Evolutionary conservation across 148 eudicot genomes (phyloP), one percentile per base, ranked within the genome.

Genomic region (Rhododendron molle): DNA sequence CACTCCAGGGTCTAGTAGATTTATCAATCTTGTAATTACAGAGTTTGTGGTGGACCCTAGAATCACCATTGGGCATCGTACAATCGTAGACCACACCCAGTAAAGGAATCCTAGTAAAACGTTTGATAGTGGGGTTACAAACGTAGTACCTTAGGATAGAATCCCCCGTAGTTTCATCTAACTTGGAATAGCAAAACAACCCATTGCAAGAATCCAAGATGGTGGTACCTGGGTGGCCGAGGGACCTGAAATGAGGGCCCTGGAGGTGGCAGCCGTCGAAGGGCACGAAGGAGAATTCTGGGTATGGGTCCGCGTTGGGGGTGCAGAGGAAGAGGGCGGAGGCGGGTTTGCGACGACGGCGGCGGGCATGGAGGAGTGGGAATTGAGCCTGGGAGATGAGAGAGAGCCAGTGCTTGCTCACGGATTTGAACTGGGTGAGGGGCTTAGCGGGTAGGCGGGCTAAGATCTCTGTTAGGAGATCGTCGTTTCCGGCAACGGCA

Each of bases 121-220:
- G 34, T 84, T n/a, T 84, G 32, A 62, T 84, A 73, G 80, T 84
- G 81, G 81, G 80, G 30, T 84, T 84, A 84, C 85, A 84, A 4
- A 83, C 47, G 12, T 83, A 74, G 78, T 73, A 84, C 77, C 69
- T 78, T 3, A 84, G 3, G 10, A 76, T 84, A 7, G 85, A 78
- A 34, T 62, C 56, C 1, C 23, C 80, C 2, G 40, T 73, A 12
- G 26, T 36, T 11, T 84, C 80, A 7, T 74, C 67, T 13, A 83
- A 73, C 85, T 83, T 83, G 67, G 85, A 83, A 34, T 49, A 83
- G 80, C 85, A 84, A 44, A 84, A 16, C 47, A 84, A 84, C 20
- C 85, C 85, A 52, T 74, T 84, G 44, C 85, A 74, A 76, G 85
- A 74, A 74, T 54, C 21, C 69, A 84, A 84, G 30, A 74, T 34